These are phyloP conservation scores for Stentor coeruleus DNA, from an alignment of 73 alveolate genomes.

Conservation along the genomic window DNA sequence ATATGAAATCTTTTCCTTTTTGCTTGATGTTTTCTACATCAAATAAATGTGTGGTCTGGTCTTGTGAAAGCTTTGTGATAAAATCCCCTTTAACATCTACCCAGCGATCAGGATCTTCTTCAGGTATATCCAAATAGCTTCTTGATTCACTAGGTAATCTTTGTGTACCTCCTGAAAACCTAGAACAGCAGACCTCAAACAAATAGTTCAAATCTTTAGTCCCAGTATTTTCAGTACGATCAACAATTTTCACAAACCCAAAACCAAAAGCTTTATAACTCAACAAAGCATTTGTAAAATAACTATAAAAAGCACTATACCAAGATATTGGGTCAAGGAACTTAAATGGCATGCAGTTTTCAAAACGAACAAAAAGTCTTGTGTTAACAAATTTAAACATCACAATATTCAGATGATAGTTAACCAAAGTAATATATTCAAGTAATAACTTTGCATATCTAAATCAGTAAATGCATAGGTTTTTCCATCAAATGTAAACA, in stretches of 20 bases:
- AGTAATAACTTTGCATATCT: background rate
- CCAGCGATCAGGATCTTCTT: background rate
- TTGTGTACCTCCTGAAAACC: background rate
- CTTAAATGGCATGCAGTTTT: background rate
- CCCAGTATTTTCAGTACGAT: background rate
- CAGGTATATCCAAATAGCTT: background rate
- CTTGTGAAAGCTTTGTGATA: background rate
- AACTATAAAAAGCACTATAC: background rate
- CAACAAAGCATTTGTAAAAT: background rate
- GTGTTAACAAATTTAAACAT: background rate
- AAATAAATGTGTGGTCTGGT: background rate
- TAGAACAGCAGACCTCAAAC: background rate
- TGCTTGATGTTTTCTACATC: background rate
- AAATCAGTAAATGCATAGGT: background rate
- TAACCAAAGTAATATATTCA: background rate
- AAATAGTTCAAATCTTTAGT: background rate
- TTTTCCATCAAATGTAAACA: background rate
- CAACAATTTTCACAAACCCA: slow-evolving; percentile 1
- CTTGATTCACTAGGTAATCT: background rate
- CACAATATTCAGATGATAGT: background rate
- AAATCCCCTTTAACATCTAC: background rate
- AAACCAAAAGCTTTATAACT: background rate
- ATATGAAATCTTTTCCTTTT: background rate
- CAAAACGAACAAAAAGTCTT: background rate
- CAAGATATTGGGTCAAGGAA: background rate